Evolutionary conservation across 495 filamentous ascomycete species (phyloP), one percentile per base, ranked within the genome.

Genomic region (Friedmanniomyces simplex): DNA sequence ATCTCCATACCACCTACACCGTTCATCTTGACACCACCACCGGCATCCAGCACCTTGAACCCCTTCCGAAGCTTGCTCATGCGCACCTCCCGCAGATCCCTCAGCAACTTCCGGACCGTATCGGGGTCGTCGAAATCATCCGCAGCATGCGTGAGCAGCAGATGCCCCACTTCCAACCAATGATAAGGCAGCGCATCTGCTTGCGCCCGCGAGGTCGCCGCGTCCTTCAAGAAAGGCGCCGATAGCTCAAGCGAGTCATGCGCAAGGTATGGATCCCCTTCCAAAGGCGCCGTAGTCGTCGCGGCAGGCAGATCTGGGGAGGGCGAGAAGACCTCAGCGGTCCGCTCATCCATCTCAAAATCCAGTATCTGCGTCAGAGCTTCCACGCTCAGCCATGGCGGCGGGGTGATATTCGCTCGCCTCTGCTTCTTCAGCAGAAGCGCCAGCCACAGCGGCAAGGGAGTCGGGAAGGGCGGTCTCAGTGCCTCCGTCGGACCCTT

Each of bases 381-480:
- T 28, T 80, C 67, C 0, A 87, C 80, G 61, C 84, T 79, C 12
- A 98, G 81, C 93, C 93, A 98, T 50, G 86, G 70, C 0, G 93
- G 93, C 0, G 93, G 87, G 41, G 90, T 73, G 69, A 97, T 96
- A 73, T 96, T 95, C 68, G 90, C 91, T 66, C 91, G 84, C 34
- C 85, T 82, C 74, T 98, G 94, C 59, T 89, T 88, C 72, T 98
- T 96, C 52, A 98, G 84, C 54, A 96, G 84, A 50, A 97, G 81
- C n/a, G 94, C 93, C 48, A 97, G 86, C 94, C 94, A 97, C 67
- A 97, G 82, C 14, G 93, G 93, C 43, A 97, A 69, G 28, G 83
- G 71, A 56, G 85, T 79, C 63, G 90, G 83, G 61, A 89, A 84
- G 0, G 93, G 91, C 10, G 93, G 93, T 28, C 78, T 78, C 48